Base-by-base conservation (phyloP, 2,329 filamentous ascomycete species). In the Pestalotiopsis sp. region DNA sequence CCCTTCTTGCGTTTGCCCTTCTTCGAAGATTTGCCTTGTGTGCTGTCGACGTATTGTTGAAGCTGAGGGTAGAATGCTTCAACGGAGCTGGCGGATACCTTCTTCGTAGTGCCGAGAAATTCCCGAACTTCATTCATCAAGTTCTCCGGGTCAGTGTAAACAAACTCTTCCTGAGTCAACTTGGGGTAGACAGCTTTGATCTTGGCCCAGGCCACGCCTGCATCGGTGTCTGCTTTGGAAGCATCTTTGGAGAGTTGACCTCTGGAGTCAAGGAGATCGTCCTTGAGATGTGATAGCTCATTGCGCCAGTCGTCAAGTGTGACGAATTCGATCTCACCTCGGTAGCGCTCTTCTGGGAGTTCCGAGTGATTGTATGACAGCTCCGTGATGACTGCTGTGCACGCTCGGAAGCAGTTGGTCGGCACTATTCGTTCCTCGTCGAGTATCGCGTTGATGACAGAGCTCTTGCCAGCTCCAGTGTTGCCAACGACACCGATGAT, bases 31-130 rank as follows among this genome's bases (percentile, higher is more conserved):
- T 36, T 31, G 67, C 85, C 86, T 65, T 87, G 83, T 70, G 86
- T 86, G 70, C 85, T 88, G 72, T 90, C 87, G 1, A 90, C 82
- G 68, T 85, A 89, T 11, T 72, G 71, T 69, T 86, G 83, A 1
- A 90, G 72, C 1, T 79, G 74, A 0, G 78, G 72, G 66, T 86
- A 84, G 69, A 91, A 87, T 0, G 69, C 67, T 0, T 74, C 59
- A 0, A 83, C 72, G 9, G 79, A 74, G 0, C 79, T 68, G 3
- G 81, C 77, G 2, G 76, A 71, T 12, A 90, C 78, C 0, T 71
- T 72, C 36, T 78, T 80, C 0, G 78, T 84, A 0, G 76, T 83
- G 1, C 86, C 87, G 2, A 91, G 82, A 1, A 88, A 68, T 0
- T 73, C 67, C 3, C 72, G 66, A 1, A 88, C 79, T 9, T 85